Evolutionary conservation across 768 basidiomycete genomes (phyloP).

Genomic region (Trametopsis cervina): DNA sequence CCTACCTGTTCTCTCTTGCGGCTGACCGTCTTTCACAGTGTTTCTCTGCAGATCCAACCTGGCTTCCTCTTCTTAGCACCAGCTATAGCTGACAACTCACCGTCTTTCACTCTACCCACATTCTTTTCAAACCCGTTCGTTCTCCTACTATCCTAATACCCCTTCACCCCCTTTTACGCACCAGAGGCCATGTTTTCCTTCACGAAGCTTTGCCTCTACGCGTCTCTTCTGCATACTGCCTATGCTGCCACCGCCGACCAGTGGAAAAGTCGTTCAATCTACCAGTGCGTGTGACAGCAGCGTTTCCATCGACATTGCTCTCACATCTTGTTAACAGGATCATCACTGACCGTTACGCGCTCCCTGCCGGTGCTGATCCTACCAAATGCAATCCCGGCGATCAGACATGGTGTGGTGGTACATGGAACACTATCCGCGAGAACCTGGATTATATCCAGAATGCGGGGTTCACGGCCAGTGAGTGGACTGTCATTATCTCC

Average conservation of each 20-base stretch:
- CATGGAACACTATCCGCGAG: conserved; percentile 66
- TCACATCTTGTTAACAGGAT: conserved; percentile 32
- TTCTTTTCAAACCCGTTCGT: conserved; percentile 7
- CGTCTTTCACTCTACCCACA: conserved; percentile 10
- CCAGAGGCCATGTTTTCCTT: conserved; percentile 16
- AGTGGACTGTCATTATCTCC: conserved; percentile 18
- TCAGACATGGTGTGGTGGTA: conserved; percentile 81
- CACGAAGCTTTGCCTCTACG: conserved; percentile 21
- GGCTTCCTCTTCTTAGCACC: conserved; percentile 1
- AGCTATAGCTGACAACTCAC: conserved; percentile 11
- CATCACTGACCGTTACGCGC: conserved; percentile 72
- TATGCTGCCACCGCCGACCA: conserved; percentile 61
- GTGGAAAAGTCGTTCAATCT: conserved; percentile 74
- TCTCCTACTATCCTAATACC: background rate
- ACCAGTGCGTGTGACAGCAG: conserved; percentile 45
- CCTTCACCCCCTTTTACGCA: conserved; percentile 7
- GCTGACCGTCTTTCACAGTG: background rate
- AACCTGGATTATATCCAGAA: conserved; percentile 83
- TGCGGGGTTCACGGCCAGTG: conserved; percentile 76
- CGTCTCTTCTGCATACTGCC: conserved; percentile 25
- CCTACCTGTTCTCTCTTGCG: background rate
- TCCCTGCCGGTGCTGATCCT: conserved; percentile 45
- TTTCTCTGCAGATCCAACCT: conserved; percentile 8
- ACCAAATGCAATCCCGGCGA: conserved; percentile 48
- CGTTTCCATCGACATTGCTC: background rate